These are phyloP conservation scores for Bromus sterilis DNA, from an alignment of 176 grass and related monocot genomes.

Conservation along the genomic window DNA sequence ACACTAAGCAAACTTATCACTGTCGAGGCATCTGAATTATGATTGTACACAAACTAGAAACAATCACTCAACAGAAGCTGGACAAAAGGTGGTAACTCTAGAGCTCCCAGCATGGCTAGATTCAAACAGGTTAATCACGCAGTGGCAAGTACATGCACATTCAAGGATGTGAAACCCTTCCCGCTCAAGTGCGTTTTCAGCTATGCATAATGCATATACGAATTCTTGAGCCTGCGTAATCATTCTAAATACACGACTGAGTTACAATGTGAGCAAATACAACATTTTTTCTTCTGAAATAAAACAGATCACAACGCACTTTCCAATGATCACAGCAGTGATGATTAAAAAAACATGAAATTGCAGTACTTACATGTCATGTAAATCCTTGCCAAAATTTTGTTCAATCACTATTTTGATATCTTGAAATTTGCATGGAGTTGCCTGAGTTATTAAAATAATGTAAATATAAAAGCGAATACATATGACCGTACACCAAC, in stretches of 20 bases:
- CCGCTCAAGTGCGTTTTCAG: not conserved
- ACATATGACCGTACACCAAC: not conserved
- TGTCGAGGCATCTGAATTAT: not conserved
- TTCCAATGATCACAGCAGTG: not conserved
- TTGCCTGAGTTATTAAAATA: constrained; percentile 49
- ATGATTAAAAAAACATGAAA: not conserved
- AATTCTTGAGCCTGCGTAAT: not conserved
- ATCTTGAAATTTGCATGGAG: constrained; percentile 63
- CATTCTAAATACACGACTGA: not conserved
- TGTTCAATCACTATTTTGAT: constrained; percentile 68
- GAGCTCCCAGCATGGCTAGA: not conserved
- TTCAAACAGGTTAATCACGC: not conserved
- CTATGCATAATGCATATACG: not conserved
- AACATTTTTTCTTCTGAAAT: not conserved
- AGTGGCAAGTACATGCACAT: not conserved
- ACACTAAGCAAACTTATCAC: not conserved
- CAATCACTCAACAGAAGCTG: not conserved
- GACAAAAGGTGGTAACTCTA: not conserved
- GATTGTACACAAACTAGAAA: not conserved
- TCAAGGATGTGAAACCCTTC: constrained; percentile 1
- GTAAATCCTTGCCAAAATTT: constrained; percentile 64
- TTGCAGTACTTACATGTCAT: constrained; percentile 57
- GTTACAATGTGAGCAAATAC: not conserved
- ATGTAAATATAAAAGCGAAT: constrained; percentile 18
- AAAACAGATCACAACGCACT: not conserved